phyloP scores from a whole-genome alignment of 208 protist genomes.

The Leishmania lainsoni region DNA sequence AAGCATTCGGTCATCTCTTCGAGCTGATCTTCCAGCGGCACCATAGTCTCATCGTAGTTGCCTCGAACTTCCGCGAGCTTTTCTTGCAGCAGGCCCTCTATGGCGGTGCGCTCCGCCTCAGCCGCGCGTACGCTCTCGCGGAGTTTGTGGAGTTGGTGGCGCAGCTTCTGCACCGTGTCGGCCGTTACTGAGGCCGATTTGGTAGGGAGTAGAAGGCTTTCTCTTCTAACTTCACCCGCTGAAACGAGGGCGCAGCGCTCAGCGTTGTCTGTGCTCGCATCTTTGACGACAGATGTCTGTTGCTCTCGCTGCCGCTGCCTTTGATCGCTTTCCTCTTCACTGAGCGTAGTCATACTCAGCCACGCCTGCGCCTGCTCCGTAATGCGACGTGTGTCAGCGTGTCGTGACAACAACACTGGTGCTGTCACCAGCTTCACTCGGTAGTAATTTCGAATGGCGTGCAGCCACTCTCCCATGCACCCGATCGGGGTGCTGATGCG shows the following conservation, averaged over 20 bases:
- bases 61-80: constrained; percentile 53
- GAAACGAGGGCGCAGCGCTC: neutral
- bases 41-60: constrained; percentile 83
- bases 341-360: constrained; percentile 11
- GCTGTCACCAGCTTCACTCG: constrained; percentile 49
- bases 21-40: constrained; percentile 68
- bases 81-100: constrained; percentile 36
- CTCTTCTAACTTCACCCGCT: constrained; percentile 25
- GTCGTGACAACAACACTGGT: constrained; percentile 38
- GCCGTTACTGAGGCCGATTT: constrained; percentile 15
- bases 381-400: constrained; percentile 5
- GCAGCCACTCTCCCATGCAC: constrained; percentile 67
- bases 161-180: constrained; percentile 36
- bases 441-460: constrained; percentile 64
- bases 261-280: neutral
- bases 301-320: neutral
- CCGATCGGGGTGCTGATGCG: constrained; percentile 56
- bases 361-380: constrained; percentile 12
- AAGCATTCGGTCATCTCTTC: constrained; percentile 66
- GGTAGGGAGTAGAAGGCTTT: constrained; percentile 13
- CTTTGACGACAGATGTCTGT: neutral
- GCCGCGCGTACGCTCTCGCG: constrained; percentile 47
- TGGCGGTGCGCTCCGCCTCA: constrained; percentile 31
- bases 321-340: neutral
- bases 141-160: constrained; percentile 52